Conservation (phyloP, 108 stramenopile genomes). For the Parietichytrium sp. region DNA sequence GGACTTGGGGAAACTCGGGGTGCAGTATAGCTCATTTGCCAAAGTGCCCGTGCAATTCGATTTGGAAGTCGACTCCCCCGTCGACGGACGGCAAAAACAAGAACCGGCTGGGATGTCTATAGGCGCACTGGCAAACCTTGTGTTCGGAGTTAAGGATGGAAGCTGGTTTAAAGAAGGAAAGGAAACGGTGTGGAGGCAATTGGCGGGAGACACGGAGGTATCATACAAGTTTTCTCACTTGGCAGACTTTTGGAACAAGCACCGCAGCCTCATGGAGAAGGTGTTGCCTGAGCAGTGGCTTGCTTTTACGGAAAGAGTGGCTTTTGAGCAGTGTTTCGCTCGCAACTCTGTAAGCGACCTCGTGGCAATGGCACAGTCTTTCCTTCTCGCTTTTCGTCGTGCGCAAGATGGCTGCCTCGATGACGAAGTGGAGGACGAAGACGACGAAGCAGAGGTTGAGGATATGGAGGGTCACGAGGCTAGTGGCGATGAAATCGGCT, state of each 20-base stretch:
- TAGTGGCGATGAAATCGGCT: background rate
- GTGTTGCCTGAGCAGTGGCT: background rate
- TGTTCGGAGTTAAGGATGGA: no score
- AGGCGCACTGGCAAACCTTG: no score
- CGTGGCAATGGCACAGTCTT: background rate
- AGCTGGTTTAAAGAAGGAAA: no score
- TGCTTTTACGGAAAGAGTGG: background rate
- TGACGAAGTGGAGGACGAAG: background rate
- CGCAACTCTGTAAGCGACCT: background rate
- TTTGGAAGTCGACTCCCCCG: no score
- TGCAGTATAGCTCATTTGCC: background rate
- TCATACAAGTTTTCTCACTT: no score
- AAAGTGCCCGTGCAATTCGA: background rate
- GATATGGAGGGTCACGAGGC: background rate
- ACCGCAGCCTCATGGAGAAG: no score
- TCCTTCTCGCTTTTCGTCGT: background rate
- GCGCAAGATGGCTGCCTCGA: background rate
- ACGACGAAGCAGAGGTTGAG: background rate
- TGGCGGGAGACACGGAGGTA: no score
- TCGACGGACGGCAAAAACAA: no score
- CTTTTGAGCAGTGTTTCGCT: background rate
- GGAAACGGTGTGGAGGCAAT: no score
- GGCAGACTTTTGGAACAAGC: no score
- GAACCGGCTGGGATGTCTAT: no score
- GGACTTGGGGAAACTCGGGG: background rate